Evolutionary conservation across 2,329 filamentous ascomycete species (phyloP), one percentile per base, ranked within the genome.

Genomic region (Xylaria sp.): DNA sequence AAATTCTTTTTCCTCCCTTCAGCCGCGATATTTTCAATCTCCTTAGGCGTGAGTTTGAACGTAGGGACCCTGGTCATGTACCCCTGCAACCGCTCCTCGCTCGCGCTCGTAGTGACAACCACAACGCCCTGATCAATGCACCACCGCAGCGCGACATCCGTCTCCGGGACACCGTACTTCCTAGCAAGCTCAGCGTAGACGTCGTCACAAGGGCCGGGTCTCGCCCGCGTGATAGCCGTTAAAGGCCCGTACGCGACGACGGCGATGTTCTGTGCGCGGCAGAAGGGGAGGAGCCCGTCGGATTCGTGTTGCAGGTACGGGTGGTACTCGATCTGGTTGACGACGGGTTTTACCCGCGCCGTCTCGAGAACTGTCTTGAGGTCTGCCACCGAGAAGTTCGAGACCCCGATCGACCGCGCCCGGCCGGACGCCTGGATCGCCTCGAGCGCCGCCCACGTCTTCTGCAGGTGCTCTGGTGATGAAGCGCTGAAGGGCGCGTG

Each of bases 311-410:
- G 90, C 60, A 92, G 83, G 77, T 93, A 93, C 0, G 92, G 92
- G 79, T 96, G 91, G 75, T 88, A 90, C 82, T 95, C 92, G 76
- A 95, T 92, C 84, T 96, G 92, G 82, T 95, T 94, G 69, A 92
- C 86, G 6, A 87, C 89, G 0, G 93, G 93, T 2, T 82, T 77
- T 68, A 91, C 78, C 73, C 85, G 86, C 59, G 89, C 89, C 4
- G 88, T 88, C 76, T 85, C 78, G 1, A 90, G 81, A 50, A 90
- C 76, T 2, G 81, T 75, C 76, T 90, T 85, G 21, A 91, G 79
- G 71, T 91, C 82, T 51, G 81, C 76, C 73, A 84, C 81, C 36
- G 87, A 75, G 76, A 92, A 95, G 82, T 95, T 96, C 75, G 90
- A 93, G 14, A 96, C 89, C 60, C 93, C 93, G 73, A 96, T 93